Percentiles rank a stretch among this genome's conserved stretches.
These are phyloP conservation scores for Aureobasidium sp. DNA, from an alignment of 2,329 filamentous ascomycete genomes.

Conservation along the genomic window DNA sequence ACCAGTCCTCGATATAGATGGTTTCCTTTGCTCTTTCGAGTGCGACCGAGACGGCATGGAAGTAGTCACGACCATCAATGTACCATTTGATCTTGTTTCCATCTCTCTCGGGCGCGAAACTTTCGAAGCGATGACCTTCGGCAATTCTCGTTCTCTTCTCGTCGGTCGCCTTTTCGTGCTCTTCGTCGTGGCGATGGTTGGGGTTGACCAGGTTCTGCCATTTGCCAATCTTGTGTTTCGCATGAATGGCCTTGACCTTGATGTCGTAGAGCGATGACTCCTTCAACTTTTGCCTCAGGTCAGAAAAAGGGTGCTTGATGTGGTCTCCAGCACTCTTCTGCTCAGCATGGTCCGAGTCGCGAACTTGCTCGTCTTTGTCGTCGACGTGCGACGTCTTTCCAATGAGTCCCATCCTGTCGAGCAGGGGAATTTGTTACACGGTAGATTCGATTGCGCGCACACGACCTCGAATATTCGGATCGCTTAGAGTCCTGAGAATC, in stretches of 20 bases:
- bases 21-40: slow-evolving; percentile 85
- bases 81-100: slow-evolving; percentile 94
- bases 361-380: not conserved
- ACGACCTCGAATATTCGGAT: not conserved
- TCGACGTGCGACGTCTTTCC: slow-evolving; percentile 13
- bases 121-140: slow-evolving; percentile 75
- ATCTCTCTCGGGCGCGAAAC: slow-evolving; percentile 80
- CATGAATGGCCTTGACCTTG: slow-evolving; percentile 49
- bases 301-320: slow-evolving; percentile 21
- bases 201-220: slow-evolving; percentile 66
- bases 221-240: slow-evolving; percentile 59
- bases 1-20: slow-evolving; percentile 97
- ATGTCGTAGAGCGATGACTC: slow-evolving; percentile 41
- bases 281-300: slow-evolving; percentile 39
- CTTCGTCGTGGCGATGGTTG: slow-evolving; percentile 89
- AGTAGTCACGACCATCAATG: slow-evolving; percentile 91
- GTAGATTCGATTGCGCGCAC: not conserved
- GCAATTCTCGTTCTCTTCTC: slow-evolving; percentile 66
- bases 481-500: not conserved
- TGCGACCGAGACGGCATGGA: slow-evolving; percentile 83
- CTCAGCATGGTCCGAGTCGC: not conserved
- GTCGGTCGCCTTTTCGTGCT: slow-evolving; percentile 79
- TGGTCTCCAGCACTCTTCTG: slow-evolving; percentile 17
- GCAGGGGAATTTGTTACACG: not conserved
- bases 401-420: slow-evolving; percentile 12